phyloP scores from a whole-genome alignment of 768 basidiomycete species.

The Leccinum obscurum region DNA sequence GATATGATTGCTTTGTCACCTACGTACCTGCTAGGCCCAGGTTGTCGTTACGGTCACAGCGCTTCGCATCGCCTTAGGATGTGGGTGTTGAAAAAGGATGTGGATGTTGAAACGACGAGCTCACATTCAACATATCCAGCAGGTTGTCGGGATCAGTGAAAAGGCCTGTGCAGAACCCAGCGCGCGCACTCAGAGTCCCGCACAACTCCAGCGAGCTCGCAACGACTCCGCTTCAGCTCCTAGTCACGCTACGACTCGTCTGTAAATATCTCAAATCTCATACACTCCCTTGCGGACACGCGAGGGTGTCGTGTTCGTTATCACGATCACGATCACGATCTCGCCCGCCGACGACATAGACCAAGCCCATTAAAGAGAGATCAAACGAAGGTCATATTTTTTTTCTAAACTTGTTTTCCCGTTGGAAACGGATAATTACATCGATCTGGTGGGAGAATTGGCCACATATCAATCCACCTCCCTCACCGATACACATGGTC shows the following conservation, averaged over 20 bases:
- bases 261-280: too few species aligned
- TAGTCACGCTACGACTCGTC: too few species aligned
- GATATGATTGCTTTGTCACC: neutral
- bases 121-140: neutral
- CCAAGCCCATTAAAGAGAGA: neutral
- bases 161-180: neutral
- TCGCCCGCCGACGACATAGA: too few species aligned
- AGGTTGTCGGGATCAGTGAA: neutral
- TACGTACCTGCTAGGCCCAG: neutral
- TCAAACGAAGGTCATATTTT: slow-evolving; percentile 4
- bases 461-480: slow-evolving; percentile 9
- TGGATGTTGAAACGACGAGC: neutral
- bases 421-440: slow-evolving; percentile 28
- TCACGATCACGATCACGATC: too few species aligned
- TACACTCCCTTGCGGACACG: too few species aligned
- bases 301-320: too few species aligned
- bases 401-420: slow-evolving; percentile 5
- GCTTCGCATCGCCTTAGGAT: neutral
- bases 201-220: too few species aligned
- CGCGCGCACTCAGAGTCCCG: too few species aligned
- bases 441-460: slow-evolving; percentile 9
- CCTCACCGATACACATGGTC: slow-evolving; percentile 84
- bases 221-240: too few species aligned
- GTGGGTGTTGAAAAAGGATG: neutral
- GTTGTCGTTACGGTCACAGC: neutral